phyloP scores from a whole-genome alignment of 305 asterid species.

The Solanum hybrid region DNA sequence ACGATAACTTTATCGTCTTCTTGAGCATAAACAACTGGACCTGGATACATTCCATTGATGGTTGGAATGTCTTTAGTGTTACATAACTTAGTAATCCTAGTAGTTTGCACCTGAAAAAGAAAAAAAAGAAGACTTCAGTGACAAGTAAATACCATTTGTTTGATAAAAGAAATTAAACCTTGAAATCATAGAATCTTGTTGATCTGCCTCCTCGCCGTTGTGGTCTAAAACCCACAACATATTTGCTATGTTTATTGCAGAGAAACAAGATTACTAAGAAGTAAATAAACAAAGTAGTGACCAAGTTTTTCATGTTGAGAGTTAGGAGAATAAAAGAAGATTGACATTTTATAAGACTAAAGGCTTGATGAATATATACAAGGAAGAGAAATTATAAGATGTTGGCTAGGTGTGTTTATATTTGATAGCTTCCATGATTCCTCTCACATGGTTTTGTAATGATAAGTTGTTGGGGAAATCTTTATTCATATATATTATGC shows the following conservation, averaged over 20 bases:
- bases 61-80: constrained; percentile 32
- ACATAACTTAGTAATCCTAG: constrained; percentile 42
- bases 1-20: constrained; percentile 49
- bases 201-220: constrained; percentile 41
- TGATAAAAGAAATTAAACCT: constrained; percentile 18
- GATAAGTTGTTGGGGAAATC: constrained; percentile 30
- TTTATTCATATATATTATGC: background rate
- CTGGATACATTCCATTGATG: constrained; percentile 49
- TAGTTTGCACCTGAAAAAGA: constrained; percentile 36
- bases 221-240: constrained; percentile 2
- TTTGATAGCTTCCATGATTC: constrained; percentile 29
- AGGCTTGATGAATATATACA: constrained; percentile 9
- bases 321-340: background rate
- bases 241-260: constrained; percentile 8
- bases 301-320: constrained; percentile 21
- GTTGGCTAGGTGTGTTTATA: constrained; percentile 1
- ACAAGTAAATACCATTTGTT: background rate
- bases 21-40: constrained; percentile 56
- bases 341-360: constrained; percentile 14
- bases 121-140: background rate
- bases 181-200: constrained; percentile 47
- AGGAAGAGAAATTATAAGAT: constrained; percentile 4
- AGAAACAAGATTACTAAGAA: constrained; percentile 22
- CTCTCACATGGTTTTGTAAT: constrained; percentile 25
- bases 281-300: constrained; percentile 10